phyloP scores from a whole-genome alignment of 495 filamentous ascomycete genomes.

The Xylaria acuta region DNA sequence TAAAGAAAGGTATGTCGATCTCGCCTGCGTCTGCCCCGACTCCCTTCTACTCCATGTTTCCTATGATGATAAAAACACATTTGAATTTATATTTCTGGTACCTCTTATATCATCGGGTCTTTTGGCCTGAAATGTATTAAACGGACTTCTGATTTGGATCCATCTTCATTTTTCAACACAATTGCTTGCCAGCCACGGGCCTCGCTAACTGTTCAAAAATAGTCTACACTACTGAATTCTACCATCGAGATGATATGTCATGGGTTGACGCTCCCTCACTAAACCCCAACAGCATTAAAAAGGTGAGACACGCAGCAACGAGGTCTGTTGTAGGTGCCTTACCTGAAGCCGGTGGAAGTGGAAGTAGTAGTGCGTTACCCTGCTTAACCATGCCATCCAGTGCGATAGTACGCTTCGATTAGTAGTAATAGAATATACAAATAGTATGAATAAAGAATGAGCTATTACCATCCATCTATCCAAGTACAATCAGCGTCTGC shows the following conservation, averaged over 20 bases:
- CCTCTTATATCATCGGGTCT: constrained; percentile 67
- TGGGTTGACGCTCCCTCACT: neutral
- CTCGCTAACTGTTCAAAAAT: constrained; percentile 18
- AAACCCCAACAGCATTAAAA: neutral
- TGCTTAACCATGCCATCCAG: neutral
- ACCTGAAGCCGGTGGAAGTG: neutral
- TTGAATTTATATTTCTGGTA: constrained; percentile 60
- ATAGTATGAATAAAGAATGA: neutral
- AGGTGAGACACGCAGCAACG: neutral
- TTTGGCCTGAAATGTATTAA: constrained; percentile 61
- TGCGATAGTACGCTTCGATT: neutral
- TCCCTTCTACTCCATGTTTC: constrained; percentile 23
- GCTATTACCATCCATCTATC: neutral
- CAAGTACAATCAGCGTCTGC: too few relatives aligned
- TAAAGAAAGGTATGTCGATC: constrained; percentile 27
- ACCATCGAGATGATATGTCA: neutral
- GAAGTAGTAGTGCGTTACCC: neutral
- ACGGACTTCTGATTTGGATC: constrained; percentile 61
- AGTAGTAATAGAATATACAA: neutral
- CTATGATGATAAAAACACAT: constrained; percentile 58
- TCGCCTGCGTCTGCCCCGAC: neutral
- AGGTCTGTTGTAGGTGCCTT: neutral
- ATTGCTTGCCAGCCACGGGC: neutral
- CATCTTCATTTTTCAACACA: neutral
- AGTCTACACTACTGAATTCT: neutral